Base-by-base conservation (phyloP, 2,329 filamentous ascomycete genomes). In the Fusarium dlaminii region DNA sequence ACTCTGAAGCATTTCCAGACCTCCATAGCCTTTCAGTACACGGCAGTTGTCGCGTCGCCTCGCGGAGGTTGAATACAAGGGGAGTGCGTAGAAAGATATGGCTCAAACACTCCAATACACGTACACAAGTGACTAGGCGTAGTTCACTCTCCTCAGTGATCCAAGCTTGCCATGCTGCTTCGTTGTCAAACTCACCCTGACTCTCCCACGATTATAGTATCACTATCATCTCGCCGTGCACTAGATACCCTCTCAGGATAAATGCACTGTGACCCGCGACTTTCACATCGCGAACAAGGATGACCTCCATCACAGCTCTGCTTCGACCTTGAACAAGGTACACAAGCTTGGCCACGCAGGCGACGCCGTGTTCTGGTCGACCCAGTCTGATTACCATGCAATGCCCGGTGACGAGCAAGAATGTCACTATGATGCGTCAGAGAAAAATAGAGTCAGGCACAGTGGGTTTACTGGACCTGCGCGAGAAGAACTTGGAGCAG, bases 211-310 rank as follows among this genome's bases (percentile, higher is more conserved):
- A 24, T 7, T 4, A 24, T 24, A 2, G 48, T 24, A 5, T 12
- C 18, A n/a, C 8, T 3, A 43, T 37, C 37, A 9, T 34, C 18
- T 6, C 8, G 17, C 0, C 8, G 10, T 20, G 13, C 2, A 2
- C 15, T 13, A 5, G 20, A 9, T 1, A 8, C 1, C 6, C 6
- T 29, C 1, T 1, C 11, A 10, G 45, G 7, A 12, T 64, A 43
- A 3, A 9, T 10, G 5, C 56, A 64, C 8, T n/a, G 17, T 4
- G 11, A 11, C 0, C 15, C 9, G 3, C 37, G 48, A 0, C 0
- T 4, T 0, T 30, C 17, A 13, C 56, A 64, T n/a, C 62, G 14
- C 1, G 11, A 30, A 11, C 56, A 64, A 0, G 45, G 45, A 1
- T n/a, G 4, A 0, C 37, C 37, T 13, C 62, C 14, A 22, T 62